Evolutionary conservation across 2,329 filamentous ascomycete species (phyloP).

Genomic region (Aulographum hederae): DNA sequence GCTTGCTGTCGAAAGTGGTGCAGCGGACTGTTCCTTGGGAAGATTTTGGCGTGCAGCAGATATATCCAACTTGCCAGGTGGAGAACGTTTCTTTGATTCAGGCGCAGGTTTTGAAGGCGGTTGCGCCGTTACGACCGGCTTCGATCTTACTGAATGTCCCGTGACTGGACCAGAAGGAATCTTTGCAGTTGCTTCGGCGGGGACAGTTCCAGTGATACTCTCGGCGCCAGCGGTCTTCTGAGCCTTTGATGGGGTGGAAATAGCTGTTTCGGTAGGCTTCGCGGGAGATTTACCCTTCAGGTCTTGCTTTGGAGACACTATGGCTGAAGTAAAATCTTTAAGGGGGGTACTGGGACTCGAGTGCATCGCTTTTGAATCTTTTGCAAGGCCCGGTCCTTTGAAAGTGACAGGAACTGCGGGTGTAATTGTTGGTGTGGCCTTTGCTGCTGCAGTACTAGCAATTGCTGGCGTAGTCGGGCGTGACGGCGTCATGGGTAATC

Average conservation of each 20-base stretch:
- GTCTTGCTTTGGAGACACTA: too few species aligned
- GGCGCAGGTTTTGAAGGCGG: constrained; percentile 3
- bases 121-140: not conserved
- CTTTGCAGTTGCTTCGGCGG: not conserved
- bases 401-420: too few species aligned
- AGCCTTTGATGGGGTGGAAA: not conserved
- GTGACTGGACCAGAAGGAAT: not conserved
- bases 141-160: not conserved
- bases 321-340: too few species aligned
- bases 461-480: not conserved
- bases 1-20: not conserved
- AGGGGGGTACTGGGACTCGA: too few species aligned
- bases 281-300: too few species aligned
- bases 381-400: too few species aligned
- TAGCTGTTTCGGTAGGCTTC: not conserved
- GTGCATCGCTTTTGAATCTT: too few species aligned
- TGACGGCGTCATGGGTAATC: not conserved
- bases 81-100: constrained; percentile 16
- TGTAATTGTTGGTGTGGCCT: not conserved
- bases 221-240: not conserved
- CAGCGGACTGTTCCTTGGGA: not conserved
- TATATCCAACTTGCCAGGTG: constrained; percentile 29
- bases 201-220: not conserved
- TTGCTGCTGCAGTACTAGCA: not conserved
- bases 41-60: constrained; percentile 15